Conservation (phyloP, 129 eudicot genomes). For the Flaveria brownii region DNA sequence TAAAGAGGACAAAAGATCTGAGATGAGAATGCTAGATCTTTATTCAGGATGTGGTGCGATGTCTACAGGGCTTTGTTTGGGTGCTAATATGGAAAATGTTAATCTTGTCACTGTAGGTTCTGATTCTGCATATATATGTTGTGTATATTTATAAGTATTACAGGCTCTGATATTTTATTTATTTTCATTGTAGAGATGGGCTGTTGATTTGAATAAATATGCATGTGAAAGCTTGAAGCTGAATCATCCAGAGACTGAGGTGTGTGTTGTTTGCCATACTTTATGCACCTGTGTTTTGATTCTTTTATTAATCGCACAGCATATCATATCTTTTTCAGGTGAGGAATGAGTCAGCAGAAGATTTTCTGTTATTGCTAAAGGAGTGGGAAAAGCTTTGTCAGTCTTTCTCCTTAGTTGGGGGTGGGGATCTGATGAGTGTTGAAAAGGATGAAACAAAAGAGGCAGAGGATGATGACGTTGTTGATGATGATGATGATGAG, state of each 20-base stretch:
- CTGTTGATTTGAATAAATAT: constrained; percentile 58
- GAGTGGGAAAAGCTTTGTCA: constrained; percentile 76
- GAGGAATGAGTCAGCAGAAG: constrained; percentile 67
- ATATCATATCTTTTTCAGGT: constrained; percentile 35
- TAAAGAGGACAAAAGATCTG: constrained; percentile 20
- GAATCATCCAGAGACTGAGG: constrained; percentile 90
- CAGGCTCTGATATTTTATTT: background rate
- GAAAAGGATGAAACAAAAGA: constrained; percentile 28
- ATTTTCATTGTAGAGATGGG: constrained; percentile 60
- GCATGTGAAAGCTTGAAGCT: constrained; percentile 69
- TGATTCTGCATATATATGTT: background rate
- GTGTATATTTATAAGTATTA: background rate
- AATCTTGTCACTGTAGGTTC: constrained; percentile 63
- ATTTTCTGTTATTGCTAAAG: constrained; percentile 51
- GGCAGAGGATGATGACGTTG: constrained; percentile 37
- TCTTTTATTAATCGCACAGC: too few relatives aligned
- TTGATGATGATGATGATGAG: constrained; percentile 38
- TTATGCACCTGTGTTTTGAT: background rate
- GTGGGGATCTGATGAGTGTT: constrained; percentile 9
- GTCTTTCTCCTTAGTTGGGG: constrained; percentile 23
- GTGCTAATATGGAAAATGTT: constrained; percentile 52
- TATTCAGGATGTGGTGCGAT: constrained; percentile 97
- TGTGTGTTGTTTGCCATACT: constrained; percentile 6
- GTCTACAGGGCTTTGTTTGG: constrained; percentile 93
- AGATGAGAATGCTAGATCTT: constrained; percentile 56